phyloP scores from a whole-genome alignment of 257 asterid genomes.

The Solanum neorickii region DNA sequence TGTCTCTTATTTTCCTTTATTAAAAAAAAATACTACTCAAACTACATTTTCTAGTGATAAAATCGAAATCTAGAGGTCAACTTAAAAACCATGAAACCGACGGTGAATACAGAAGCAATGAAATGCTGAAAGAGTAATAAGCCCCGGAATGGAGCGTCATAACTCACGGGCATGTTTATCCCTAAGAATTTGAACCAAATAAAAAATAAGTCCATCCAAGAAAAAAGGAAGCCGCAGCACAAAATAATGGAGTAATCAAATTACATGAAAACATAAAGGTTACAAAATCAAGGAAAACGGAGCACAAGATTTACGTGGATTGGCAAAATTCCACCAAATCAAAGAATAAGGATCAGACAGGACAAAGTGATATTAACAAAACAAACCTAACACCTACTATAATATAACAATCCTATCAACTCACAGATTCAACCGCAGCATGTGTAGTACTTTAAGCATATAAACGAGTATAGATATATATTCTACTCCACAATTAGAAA shows the following conservation, averaged over 20 bases:
- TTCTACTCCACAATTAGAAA: not conserved
- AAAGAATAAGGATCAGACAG: not conserved
- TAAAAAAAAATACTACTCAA: not conserved
- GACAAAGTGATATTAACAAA: not conserved
- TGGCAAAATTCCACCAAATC: not conserved
- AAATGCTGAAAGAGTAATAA: not conserved
- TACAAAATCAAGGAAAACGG: not conserved
- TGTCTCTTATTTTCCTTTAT: not conserved
- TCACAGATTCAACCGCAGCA: not conserved
- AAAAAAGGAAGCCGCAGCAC: not conserved
- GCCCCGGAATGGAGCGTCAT: not conserved
- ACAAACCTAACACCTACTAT: not conserved
- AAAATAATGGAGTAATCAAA: not conserved
- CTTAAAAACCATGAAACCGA: not conserved
- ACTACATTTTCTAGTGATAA: not conserved
- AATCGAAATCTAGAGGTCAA: not conserved
- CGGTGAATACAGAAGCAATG: not conserved
- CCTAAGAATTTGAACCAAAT: not conserved
- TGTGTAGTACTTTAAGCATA: not conserved
- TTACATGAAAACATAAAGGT: not conserved
- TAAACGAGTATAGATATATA: not conserved
- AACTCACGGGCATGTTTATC: not conserved
- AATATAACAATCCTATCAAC: not conserved
- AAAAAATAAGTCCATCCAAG: not conserved
- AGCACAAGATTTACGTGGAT: not conserved